Conservation (phyloP, 2,329 filamentous ascomycete genomes). For the Fusarium haematococcum region DNA sequence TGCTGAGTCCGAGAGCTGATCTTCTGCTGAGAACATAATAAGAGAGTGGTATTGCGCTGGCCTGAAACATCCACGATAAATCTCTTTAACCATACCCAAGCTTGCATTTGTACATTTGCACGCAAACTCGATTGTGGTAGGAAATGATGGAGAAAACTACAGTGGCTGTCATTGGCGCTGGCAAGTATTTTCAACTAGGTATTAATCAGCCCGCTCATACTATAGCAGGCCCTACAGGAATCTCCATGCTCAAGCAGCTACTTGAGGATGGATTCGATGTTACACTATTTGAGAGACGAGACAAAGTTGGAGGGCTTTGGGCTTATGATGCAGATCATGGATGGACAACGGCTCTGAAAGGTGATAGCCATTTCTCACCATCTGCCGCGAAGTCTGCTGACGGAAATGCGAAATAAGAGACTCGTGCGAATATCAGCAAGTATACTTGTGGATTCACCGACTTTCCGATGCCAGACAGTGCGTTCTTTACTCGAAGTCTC, state of each 20-base stretch:
- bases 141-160: not conserved
- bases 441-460: constrained; percentile 31
- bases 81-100: not conserved
- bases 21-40: not conserved
- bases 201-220: not conserved
- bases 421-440: constrained; percentile 24
- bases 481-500: not conserved
- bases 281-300: constrained; percentile 6
- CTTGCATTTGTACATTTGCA: not conserved
- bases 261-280: constrained; percentile 18
- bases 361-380: not conserved
- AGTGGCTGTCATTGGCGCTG: constrained; percentile 9
- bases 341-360: constrained; percentile 11
- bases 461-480: constrained; percentile 26
- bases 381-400: not conserved
- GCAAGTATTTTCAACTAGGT: not conserved
- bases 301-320: constrained; percentile 14
- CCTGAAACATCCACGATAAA: not conserved
- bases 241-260: constrained; percentile 29
- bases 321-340: constrained; percentile 11
- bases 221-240: constrained; percentile 15
- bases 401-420: not conserved
- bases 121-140: not conserved
- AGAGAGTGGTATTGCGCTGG: not conserved
- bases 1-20: not conserved